Base-by-base conservation (phyloP, 2,329 filamentous ascomycete genomes). In the Cladophialophora exuberans region DNA sequence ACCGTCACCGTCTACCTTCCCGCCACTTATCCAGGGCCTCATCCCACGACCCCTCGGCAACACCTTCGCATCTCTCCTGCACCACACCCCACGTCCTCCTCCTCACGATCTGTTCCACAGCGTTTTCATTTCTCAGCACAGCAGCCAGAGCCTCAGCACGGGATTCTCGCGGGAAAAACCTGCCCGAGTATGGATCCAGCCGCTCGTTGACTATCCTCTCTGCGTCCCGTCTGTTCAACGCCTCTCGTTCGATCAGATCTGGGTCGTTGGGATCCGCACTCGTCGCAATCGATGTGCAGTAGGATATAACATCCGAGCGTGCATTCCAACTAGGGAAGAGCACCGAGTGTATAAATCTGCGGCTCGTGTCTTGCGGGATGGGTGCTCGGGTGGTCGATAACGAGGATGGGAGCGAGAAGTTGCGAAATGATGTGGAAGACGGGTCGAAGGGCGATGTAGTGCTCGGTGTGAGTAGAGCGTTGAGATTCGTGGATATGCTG, bases 401-500 rank as follows among this genome's bases (percentile, higher is more conserved):
- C n/a, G 54, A 52, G 4, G 54, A 46, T 7, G 55, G 52, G 13
- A 52, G 36, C 26, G 53, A 42, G 9, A 54, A 56, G 43, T 61
- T 62, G 20, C 57, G 59, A 42, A 54, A 49, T 4, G 87, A 83
- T 1, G 90, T 96, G 1, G 89, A 92, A 0, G 80, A 75, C 1
- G 93, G 89, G 68, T 96, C 88, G 73, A 96, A 97, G 13, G 85
- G 84, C 33, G 74, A 73, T 28, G 67, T 65, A 39, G 79, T 76
- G 10, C 89, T 81, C 0, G 93, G 93, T 1, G 87, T 92, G 39
- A 90, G 76, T 31, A 97, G 82, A 1, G 90, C 90, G 76, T 97
- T 97, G 58, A 99, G 83, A 66, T 95, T 93, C 68, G 96, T 92
- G 1, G 85, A 85, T 67, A 99, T 97, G 39, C 89, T 90, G 73